Evolutionary conservation across 192 early-diverging fungal genomes (phyloP).

Genomic region (Gigaspora rosea): DNA sequence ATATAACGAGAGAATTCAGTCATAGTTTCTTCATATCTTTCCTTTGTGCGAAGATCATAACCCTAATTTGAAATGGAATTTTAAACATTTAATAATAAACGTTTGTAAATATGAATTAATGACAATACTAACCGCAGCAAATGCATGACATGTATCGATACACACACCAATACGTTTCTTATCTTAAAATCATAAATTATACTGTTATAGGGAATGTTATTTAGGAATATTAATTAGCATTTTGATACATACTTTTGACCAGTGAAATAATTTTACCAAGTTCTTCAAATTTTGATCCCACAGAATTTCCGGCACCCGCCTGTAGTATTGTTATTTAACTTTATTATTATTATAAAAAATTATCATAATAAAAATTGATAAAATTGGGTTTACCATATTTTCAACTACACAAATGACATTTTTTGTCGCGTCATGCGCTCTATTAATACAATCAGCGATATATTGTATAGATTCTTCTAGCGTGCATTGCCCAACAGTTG

Average conservation of each 20-base stretch:
- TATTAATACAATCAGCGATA: constrained; percentile 52
- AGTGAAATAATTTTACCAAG: constrained; percentile 45
- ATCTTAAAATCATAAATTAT: constrained; percentile 28
- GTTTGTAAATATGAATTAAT: neutral
- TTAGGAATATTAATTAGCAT: neutral
- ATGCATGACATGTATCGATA: constrained; percentile 61
- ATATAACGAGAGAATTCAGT: constrained; percentile 42
- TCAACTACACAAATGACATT: constrained; percentile 52
- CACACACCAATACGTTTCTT: constrained; percentile 59
- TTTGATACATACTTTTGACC: constrained; percentile 33
- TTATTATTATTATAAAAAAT: neutral
- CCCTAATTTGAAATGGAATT: constrained; percentile 36
- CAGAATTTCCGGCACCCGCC: constrained; percentile 47
- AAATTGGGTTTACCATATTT: constrained; percentile 44
- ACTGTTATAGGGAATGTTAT: neutral
- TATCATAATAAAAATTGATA: neutral
- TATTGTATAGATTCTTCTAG: constrained; percentile 40
- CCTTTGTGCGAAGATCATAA: constrained; percentile 54
- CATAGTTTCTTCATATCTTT: constrained; percentile 50
- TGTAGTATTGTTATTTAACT: neutral
- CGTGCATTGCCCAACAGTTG: constrained; percentile 41
- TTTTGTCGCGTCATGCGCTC: constrained; percentile 40
- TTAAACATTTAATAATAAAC: neutral
- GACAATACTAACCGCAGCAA: constrained; percentile 42
- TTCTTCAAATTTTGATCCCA: constrained; percentile 54